Evolutionary conservation across 1,284 basidiomycete species (phyloP), one percentile per base, ranked within the genome.

Genomic region (Cronartium quercuum): DNA sequence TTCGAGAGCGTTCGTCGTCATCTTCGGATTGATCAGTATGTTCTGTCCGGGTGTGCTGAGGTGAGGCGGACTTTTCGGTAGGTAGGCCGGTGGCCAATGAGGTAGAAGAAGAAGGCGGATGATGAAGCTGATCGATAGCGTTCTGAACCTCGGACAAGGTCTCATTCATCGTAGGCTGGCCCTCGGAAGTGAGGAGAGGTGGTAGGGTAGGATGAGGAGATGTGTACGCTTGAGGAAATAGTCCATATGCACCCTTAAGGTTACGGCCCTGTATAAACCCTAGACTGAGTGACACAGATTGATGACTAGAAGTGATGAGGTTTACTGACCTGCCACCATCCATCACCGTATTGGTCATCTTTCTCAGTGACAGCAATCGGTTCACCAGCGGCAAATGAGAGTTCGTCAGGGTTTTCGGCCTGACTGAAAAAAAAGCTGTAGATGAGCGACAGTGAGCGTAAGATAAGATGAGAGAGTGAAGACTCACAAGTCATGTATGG

Each of bases 281-380:
- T 44, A 47, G 15, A 37, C 1, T 4, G 15, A 51, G 37, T 24
- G 57, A 37, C 21, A 37, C 6, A 61, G 18, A 34, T 13, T 6
- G 63, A 60, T 41, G 37, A 60, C 40, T 42, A 21, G 40, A 21
- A 42, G 71, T 66, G 76, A 63, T 77, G 51, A 76, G 41, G 6
- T 6, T 13, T 3, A 85, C 90, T 83, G 80, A 94, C 94, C 87
- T 92, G 90, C 92, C 92, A 98, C 95, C 95, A 98, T n/a, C 95
- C 95, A 82, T 98, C 95, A 57, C 88, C 88, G 81, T 93, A 98
- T 75, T 88, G 84, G 77, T 98, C 95, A 82, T 98, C 95, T 83
- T 88, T 91, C 84, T 98, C 94, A 57, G 97, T 78, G 58, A 98
- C 88, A 79, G 91, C 87, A 80, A 98, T 93, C 77, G 87, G 85